Conservation (phyloP, 2,329 filamentous ascomycete species). For the Akanthomyces uredinophilus region DNA sequence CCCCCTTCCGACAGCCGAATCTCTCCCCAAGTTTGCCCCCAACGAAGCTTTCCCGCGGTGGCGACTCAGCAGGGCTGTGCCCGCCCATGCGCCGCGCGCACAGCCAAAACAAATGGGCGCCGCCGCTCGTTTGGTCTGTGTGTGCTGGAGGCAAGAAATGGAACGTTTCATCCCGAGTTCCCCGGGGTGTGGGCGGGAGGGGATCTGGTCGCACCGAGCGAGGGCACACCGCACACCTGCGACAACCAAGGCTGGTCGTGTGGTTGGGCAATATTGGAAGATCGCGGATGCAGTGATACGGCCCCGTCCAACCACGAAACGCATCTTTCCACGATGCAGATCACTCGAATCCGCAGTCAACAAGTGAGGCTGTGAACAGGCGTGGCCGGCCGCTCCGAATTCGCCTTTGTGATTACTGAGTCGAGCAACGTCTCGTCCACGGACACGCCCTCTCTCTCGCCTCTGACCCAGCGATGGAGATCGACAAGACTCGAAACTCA, state of each 20-base stretch:
- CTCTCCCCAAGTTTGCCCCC: too few species aligned
- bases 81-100: background rate
- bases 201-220: slow-evolving; percentile 2
- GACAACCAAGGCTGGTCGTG: background rate
- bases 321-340: too few species aligned
- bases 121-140: background rate
- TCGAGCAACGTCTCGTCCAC: too few species aligned
- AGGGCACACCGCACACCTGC: background rate
- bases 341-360: too few species aligned
- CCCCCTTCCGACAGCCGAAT: background rate
- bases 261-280: background rate
- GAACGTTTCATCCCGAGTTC: slow-evolving; percentile 19
- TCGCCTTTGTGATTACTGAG: too few species aligned
- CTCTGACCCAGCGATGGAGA: too few species aligned
- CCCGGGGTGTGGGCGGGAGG: background rate
- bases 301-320: too few species aligned
- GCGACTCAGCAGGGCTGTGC: slow-evolving; percentile 1
- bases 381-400: too few species aligned
- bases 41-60: background rate
- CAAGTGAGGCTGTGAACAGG: too few species aligned
- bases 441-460: too few species aligned
- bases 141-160: slow-evolving; percentile 16
- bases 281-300: background rate
- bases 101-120: background rate
- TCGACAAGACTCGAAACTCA: too few species aligned